Percentiles rank a stretch among this genome's conserved stretches.
phyloP scores from a whole-genome alignment of 1,139 yeast species.

The Zygoascus meyerae region DNA sequence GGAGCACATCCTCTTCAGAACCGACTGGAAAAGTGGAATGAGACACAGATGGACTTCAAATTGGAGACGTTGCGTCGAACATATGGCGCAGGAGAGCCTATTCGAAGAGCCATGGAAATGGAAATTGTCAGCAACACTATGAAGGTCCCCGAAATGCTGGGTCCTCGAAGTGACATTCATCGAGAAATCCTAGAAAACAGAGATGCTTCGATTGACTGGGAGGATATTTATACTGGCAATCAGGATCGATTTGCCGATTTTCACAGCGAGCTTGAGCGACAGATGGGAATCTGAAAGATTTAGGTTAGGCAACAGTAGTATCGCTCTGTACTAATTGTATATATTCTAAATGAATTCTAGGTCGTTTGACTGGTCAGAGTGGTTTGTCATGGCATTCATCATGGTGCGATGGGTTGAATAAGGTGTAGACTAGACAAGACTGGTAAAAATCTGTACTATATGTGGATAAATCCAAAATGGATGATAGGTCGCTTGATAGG shows the following conservation, averaged over 20 bases:
- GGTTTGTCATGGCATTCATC: no score
- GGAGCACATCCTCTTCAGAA: slow-evolving; percentile 83
- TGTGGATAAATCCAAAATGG: no score
- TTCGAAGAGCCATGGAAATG: slow-evolving; percentile 83
- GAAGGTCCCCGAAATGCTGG: slow-evolving; percentile 62
- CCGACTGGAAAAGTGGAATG: slow-evolving; percentile 74
- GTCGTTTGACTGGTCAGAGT: no score
- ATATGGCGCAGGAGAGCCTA: slow-evolving; percentile 92
- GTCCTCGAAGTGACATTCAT: slow-evolving; percentile 51
- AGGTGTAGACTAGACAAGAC: no score
- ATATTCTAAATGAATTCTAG: no score
- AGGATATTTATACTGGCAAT: slow-evolving; percentile 64
- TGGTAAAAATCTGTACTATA: no score
- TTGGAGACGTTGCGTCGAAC: slow-evolving; percentile 75
- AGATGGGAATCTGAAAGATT: slow-evolving; percentile 53
- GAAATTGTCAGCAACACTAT: slow-evolving; percentile 68
- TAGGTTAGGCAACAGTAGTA: no score
- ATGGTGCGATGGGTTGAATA: no score
- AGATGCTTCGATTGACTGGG: slow-evolving; percentile 84
- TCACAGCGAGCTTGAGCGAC: slow-evolving; percentile 67
- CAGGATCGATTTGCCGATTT: slow-evolving; percentile 33
- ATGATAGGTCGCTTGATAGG: no score
- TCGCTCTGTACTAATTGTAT: no score
- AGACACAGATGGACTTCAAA: slow-evolving; percentile 61
- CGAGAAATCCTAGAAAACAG: slow-evolving; percentile 72